A percentile compares a stretch with the other conserved stretches of the same genome.
phyloP scores from a whole-genome alignment of 179 eudicot species.

The Beta lomatogona region DNA sequence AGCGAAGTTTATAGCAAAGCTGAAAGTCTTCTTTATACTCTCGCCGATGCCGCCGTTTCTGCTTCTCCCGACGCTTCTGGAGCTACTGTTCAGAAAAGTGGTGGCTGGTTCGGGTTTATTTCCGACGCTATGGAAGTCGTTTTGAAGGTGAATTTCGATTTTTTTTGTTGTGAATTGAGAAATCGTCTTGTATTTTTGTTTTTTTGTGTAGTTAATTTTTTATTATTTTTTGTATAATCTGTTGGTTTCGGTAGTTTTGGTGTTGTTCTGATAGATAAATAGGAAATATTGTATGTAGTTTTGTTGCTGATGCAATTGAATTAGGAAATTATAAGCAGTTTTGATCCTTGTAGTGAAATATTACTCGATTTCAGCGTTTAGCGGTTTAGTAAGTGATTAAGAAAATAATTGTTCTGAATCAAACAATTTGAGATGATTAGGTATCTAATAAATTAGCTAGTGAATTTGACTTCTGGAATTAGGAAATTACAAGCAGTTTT shows the following conservation, averaged over 20 bases:
- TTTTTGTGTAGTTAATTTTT: not conserved
- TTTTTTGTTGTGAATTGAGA: too few species aligned
- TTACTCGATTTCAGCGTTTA: not conserved
- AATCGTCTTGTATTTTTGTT: not conserved
- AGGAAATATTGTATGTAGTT: too few species aligned
- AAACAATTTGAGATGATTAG: too few species aligned
- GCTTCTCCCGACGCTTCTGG: conserved; percentile 39
- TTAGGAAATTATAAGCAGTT: not conserved
- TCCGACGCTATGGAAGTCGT: conserved; percentile 96
- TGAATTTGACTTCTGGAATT: too few species aligned
- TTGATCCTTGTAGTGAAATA: not conserved
- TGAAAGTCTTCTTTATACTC: conserved; percentile 70
- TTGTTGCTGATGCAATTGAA: not conserved
- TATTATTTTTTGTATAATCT: not conserved
- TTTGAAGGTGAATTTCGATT: conserved; percentile 51
- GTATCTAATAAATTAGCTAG: too few species aligned
- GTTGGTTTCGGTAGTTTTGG: not conserved
- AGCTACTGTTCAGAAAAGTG: conserved; percentile 59
- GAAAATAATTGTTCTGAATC: too few species aligned
- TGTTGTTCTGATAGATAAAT: not conserved
- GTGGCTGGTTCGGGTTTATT: conserved; percentile 95
- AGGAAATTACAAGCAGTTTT: too few species aligned
- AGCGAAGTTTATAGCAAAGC: conserved; percentile 45
- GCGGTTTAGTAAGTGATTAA: too few species aligned
- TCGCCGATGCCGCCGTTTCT: conserved; percentile 83